Evolutionary conservation across 140 eudicot genomes (phyloP).

Genomic region (Ambrosia hybrid): DNA sequence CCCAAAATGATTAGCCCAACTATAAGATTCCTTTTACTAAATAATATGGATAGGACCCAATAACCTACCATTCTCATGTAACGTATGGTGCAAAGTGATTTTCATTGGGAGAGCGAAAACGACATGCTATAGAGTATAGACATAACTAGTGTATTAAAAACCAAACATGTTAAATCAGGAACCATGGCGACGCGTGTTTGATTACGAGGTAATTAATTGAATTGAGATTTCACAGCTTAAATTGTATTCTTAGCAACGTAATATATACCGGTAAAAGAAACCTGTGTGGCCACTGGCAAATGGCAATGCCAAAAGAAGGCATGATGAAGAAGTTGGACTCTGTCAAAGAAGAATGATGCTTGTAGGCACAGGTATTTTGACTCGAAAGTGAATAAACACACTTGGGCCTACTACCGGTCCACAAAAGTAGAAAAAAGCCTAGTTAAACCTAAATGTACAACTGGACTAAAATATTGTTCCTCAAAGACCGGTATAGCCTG

Average conservation of each 20-base stretch:
- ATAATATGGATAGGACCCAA: constrained; percentile 2
- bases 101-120: not conserved
- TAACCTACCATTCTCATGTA: constrained; percentile 13
- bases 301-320: too few species aligned
- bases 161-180: not conserved
- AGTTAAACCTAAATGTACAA: not conserved
- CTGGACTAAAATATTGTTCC: not conserved
- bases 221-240: not conserved
- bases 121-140: not conserved
- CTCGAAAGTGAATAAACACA: not conserved
- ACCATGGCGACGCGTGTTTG: not conserved
- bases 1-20: constrained; percentile 36
- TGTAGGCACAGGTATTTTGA: too few species aligned
- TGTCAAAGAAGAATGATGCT: too few species aligned
- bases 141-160: not conserved
- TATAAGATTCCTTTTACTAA: constrained; percentile 26
- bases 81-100: constrained; percentile 12
- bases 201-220: not conserved
- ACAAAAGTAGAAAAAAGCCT: not conserved
- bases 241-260: not conserved
- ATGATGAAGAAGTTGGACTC: too few species aligned
- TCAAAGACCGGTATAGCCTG: not conserved
- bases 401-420: not conserved
- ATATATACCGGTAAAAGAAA: too few species aligned
- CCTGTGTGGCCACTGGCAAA: too few species aligned